These are phyloP conservation scores for Beauveria sp. DNA, from an alignment of 2,329 filamentous ascomycete species.

Conservation along the genomic window DNA sequence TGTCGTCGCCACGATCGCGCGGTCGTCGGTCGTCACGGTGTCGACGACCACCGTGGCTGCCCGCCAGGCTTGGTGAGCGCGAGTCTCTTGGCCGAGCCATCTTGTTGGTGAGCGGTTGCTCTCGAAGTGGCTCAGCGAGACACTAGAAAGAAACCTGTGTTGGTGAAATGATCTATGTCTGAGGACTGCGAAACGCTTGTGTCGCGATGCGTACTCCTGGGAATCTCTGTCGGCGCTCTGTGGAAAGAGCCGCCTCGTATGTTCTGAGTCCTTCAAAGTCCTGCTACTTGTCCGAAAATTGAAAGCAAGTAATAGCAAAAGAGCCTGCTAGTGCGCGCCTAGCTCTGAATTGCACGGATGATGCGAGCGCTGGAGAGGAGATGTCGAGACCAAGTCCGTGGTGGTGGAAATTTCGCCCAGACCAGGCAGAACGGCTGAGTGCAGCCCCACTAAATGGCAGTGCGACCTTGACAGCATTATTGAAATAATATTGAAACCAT, in stretches of 20 bases:
- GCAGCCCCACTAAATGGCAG: background rate
- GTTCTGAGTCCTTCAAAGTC: background rate
- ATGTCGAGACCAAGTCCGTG: background rate
- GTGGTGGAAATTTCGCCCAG: background rate
- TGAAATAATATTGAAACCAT: background rate
- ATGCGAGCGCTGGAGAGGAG: background rate
- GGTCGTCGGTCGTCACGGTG: constrained; percentile 52
- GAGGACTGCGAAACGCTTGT: constrained; percentile 8
- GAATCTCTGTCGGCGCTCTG: background rate
- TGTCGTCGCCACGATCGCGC: constrained; percentile 42
- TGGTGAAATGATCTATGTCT: constrained; percentile 9
- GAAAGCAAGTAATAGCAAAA: background rate
- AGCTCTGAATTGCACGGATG: background rate
- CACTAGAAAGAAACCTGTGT: constrained; percentile 9
- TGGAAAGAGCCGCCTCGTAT: background rate
- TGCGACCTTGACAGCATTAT: no score
- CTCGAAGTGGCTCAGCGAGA: background rate
- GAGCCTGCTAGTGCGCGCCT: background rate
- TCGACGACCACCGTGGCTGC: constrained; percentile 70
- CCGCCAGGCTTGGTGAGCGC: constrained; percentile 91
- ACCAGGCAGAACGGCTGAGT: constrained; percentile 2
- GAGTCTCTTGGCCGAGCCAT: constrained; percentile 61
- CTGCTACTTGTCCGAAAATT: background rate
- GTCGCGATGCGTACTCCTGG: constrained; percentile 11
- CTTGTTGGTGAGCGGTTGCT: constrained; percentile 7